Evolutionary conservation across 2,329 filamentous ascomycete genomes (phyloP).

Genomic region (Apiospora sp.): DNA sequence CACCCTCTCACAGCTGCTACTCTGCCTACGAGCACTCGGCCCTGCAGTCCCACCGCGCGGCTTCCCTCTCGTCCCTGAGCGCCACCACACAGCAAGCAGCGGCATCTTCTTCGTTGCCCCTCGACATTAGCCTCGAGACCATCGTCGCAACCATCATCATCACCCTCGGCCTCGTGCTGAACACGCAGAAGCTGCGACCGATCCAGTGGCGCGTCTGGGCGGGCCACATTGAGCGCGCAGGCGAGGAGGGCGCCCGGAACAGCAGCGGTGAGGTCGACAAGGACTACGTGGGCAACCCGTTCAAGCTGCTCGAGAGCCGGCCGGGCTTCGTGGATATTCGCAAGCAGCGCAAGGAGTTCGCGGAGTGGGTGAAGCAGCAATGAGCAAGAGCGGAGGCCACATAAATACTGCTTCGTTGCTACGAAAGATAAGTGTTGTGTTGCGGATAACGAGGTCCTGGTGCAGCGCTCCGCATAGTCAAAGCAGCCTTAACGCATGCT

Average conservation of each 20-base stretch:
- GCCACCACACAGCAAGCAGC: conserved; percentile 50
- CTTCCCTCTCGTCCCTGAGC: conserved; percentile 54
- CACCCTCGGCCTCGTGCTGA: conserved; percentile 82
- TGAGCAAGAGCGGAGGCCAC: conserved; percentile 16
- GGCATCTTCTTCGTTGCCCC: conserved; percentile 66
- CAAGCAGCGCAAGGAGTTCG: conserved; percentile 80
- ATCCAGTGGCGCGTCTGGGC: conserved; percentile 86
- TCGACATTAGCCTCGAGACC: conserved; percentile 85
- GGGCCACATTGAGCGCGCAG: conserved; percentile 82
- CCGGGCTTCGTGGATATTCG: conserved; percentile 89
- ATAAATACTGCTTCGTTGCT: background rate
- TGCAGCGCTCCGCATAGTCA: conserved; percentile 6
- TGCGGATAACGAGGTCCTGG: background rate
- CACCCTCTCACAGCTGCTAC: conserved; percentile 74
- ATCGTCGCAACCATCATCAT: conserved; percentile 81
- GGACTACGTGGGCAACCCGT: conserved; percentile 80
- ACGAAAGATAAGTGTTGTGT: background rate
- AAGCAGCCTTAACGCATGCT: background rate
- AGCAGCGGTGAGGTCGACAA: conserved; percentile 72
- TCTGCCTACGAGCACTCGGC: conserved; percentile 92
- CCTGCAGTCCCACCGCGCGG: conserved; percentile 66
- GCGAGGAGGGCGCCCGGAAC: conserved; percentile 64
- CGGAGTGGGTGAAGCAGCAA: conserved; percentile 69
- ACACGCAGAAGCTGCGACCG: conserved; percentile 80
- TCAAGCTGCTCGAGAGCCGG: conserved; percentile 78